Evolutionary conservation across 2,329 filamentous ascomycete genomes (phyloP), one percentile per base, ranked within the genome.

Genomic region (Calonectria pteridis): DNA sequence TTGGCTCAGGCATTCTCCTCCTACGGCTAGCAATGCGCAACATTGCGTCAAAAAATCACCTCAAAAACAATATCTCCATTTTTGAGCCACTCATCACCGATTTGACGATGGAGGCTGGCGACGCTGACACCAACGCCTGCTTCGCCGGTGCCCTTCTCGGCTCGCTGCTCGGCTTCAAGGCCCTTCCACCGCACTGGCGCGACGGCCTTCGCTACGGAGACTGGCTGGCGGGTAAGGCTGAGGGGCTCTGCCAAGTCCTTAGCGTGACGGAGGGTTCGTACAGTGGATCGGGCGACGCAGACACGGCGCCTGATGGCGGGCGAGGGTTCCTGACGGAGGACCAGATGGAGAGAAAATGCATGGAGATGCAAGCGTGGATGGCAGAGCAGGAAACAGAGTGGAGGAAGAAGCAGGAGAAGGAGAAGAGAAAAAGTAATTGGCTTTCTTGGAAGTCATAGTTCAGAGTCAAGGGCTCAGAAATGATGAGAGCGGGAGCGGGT

Each of bases 51-150:
- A 70, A 75, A 6, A 67, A 71, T 1, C 65, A 73, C 6, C 33
- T 83, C 5, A 37, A 69, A 11, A 74, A 73, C 1, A 79, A 81
- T 26, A 77, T 75, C 6, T 28, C 71, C 1, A 63, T 84, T 4
- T 90, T 90, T 73, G 87, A 90, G 78, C 79, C 84, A 7, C 80
- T 88, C 14, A 87, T 90, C 16, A 87, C 86, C 0, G 83, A 87
- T 9, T 82, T 90, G 18, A 84, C 87, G 43, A 88, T 89, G 87
- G 83, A 85, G 43, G 89, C 87, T 2, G 89, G 89, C 0, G 89
- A 90, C 73, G 87, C 88, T 4, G 89, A 90, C 73, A 90, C 89
- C 0, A 90, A 90, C 72, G 88, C 87, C 9, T 89, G 87, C 55
- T 88, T 87, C 67, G 88, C 88, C 0, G 88, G 88, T 0, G 87